A percentile compares a stretch with the other conserved stretches of the same genome.
These are phyloP conservation scores for Psophocarpus tetragonolobus DNA, from an alignment of 306 rosid species.

Conservation along the genomic window DNA sequence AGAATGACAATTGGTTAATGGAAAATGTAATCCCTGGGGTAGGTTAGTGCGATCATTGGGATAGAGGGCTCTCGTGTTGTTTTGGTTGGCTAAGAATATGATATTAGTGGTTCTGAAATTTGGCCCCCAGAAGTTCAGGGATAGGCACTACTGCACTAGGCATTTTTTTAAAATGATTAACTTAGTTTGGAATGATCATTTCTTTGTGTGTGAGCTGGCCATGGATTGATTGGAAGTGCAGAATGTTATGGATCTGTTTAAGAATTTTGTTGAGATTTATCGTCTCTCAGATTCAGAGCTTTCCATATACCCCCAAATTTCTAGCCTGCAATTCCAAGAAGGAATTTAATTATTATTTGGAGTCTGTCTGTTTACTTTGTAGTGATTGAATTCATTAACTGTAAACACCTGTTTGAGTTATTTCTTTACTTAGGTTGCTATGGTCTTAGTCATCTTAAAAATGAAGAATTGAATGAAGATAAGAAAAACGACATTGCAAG, in stretches of 20 bases:
- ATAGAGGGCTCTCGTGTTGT: background rate
- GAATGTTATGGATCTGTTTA: background rate
- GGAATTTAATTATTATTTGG: slow-evolving; percentile 1
- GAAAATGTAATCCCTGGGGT: background rate
- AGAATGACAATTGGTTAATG: background rate
- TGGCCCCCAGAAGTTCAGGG: background rate
- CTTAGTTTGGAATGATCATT: background rate
- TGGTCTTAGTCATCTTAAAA: too few species aligned
- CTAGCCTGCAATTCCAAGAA: background rate
- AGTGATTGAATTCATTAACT: background rate
- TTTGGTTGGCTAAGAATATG: background rate
- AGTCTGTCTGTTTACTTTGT: background rate
- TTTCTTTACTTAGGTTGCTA: background rate
- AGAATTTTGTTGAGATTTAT: background rate
- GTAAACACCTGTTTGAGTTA: background rate
- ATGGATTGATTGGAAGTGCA: background rate
- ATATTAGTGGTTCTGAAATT: background rate
- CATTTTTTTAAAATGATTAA: background rate
- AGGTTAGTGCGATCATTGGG: background rate
- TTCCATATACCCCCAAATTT: background rate
- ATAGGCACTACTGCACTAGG: background rate
- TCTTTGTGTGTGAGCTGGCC: slow-evolving; percentile 7
- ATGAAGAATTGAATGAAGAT: background rate
- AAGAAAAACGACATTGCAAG: background rate
- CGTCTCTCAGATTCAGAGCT: background rate